phyloP scores from a whole-genome alignment of 257 asterid genomes.

The Ehretia macrophylla region DNA sequence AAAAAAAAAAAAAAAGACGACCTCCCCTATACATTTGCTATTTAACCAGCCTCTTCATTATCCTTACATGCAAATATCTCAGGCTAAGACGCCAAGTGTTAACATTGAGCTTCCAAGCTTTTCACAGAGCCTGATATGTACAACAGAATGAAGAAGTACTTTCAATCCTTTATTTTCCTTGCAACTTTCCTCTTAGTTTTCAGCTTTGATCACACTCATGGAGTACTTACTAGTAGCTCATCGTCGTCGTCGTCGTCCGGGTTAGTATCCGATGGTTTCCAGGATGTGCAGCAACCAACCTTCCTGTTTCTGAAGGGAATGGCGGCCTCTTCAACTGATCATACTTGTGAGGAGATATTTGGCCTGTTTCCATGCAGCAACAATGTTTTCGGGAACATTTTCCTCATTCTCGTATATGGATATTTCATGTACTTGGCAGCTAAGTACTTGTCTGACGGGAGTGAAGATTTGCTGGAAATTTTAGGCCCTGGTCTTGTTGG shows the following conservation, averaged over 20 bases:
- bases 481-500: conserved; percentile 61
- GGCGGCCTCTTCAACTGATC: conserved; percentile 5
- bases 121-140: too few species aligned
- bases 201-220: background rate
- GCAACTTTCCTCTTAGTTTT: background rate
- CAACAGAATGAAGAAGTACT: too few species aligned
- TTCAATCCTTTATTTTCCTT: too few species aligned
- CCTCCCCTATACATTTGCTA: too few species aligned
- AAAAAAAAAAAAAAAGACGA: too few species aligned
- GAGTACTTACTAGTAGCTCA: background rate
- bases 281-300: background rate
- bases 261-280: conserved; percentile 22
- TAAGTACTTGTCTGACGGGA: conserved; percentile 41
- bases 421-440: conserved; percentile 41
- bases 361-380: conserved; percentile 61
- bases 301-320: conserved; percentile 20
- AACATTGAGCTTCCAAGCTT: too few species aligned
- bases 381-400: conserved; percentile 48
- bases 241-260: too few species aligned
- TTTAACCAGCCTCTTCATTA: too few species aligned
- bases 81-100: too few species aligned
- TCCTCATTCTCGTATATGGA: conserved; percentile 47
- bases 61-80: too few species aligned
- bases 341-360: conserved; percentile 38
- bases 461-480: conserved; percentile 41